Base-by-base conservation (phyloP, 192 early-diverging fungal genomes). In the Mortierella alpina region DNA sequence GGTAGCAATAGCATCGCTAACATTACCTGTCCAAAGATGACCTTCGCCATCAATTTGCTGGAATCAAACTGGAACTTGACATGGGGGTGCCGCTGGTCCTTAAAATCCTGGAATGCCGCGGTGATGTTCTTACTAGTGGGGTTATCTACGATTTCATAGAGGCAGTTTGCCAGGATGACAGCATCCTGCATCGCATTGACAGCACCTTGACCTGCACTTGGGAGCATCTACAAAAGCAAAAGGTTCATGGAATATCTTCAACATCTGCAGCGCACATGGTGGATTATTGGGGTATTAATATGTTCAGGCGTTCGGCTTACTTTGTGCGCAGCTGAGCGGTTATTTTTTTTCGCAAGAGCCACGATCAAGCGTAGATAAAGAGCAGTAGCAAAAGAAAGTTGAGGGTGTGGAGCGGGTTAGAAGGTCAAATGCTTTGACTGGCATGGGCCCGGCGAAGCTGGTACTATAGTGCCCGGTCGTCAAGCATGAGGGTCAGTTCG, bases 121-220 rank as follows among this genome's bases (percentile, higher is more conserved):
- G 56, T 51, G 11, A 69, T 59, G 22, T 58, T 59, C 42, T 60
- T 20, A 23, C 23, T 1, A 17, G 67, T 59, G 13, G 48, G 57
- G 15, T 47, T 41, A 31, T 49, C 15, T 4, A 53, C 67, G 50
- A 69, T 58, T 2, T 69, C 67, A 51, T 69, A 69, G n/a, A 69
- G 52, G 17, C 67, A 69, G 31, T 59, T 69, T 0, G 67, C 56
- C 7, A 69, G 20, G 11, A 69, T 59, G 20, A 69, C 67, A 10
- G 67, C 56, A 59, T 69, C 67, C 48, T 69, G 57, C 58, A 69
- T 59, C 9, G 57, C 67, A 51, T 69, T 69, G 13, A 69, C 67
- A 17, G 67, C 67, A 12, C 67, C 67, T 63, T 72, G 70, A 6
- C 68, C 68, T 4, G 47, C 49, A 54, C 68, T 70, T 53, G 68